These are phyloP conservation scores for Moringa oleifera DNA, from an alignment of 345 rosid species.

Conservation along the genomic window DNA sequence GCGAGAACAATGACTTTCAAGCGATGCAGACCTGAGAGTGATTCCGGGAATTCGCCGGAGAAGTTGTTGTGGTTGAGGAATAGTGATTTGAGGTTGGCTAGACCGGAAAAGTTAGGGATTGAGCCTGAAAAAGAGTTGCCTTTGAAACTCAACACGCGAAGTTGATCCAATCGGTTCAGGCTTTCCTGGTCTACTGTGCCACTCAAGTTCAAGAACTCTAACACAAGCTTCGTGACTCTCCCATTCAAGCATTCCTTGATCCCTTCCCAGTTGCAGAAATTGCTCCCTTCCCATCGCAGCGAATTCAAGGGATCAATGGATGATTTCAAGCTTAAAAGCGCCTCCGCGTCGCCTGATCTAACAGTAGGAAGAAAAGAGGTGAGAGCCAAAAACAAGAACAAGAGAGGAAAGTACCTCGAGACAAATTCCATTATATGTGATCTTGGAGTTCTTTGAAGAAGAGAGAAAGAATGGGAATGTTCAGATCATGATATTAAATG, in stretches of 20 bases:
- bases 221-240: slow-evolving; percentile 75
- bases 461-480: neutral
- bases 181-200: slow-evolving; percentile 47
- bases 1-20: slow-evolving; percentile 58
- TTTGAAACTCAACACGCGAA: slow-evolving; percentile 87
- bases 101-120: slow-evolving; percentile 58
- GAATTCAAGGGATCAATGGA: slow-evolving; percentile 54
- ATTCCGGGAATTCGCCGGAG: slow-evolving; percentile 68
- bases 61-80: slow-evolving; percentile 65
- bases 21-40: slow-evolving; percentile 63
- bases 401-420: slow-evolving; percentile 26
- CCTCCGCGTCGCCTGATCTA: slow-evolving; percentile 58
- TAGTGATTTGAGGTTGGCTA: slow-evolving; percentile 74
- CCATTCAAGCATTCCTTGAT: slow-evolving; percentile 68
- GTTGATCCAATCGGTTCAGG: slow-evolving; percentile 68
- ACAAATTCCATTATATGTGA: slow-evolving; percentile 22
- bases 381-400: slow-evolving; percentile 19
- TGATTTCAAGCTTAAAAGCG: slow-evolving; percentile 64
- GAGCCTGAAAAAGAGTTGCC: slow-evolving; percentile 73
- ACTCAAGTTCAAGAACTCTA: slow-evolving; percentile 59
- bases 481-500: slow-evolving; percentile 13
- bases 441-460: slow-evolving; percentile 3
- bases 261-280: slow-evolving; percentile 74
- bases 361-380: slow-evolving; percentile 35
- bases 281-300: slow-evolving; percentile 52